Evolutionary conservation across 345 rosid species (phyloP), one percentile per base, ranked within the genome.

Genomic region (Lagerstroemia speciosa): DNA sequence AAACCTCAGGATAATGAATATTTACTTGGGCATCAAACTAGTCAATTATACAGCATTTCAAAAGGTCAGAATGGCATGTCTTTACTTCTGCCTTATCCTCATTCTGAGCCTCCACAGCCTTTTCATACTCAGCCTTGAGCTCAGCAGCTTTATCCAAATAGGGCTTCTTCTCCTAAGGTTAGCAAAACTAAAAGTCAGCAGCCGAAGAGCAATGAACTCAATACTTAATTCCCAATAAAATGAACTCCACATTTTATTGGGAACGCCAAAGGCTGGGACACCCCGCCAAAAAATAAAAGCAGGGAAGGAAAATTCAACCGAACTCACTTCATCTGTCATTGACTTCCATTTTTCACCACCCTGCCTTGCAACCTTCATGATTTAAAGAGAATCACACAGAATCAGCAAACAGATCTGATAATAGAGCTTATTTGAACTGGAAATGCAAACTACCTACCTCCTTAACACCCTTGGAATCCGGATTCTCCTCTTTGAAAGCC

Each of bases 281-380:
- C n/a, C n/a, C n/a, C n/a, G n/a, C n/a, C n/a, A n/a, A n/a, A n/a
- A n/a, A n/a, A n/a, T n/a, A 3, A n/a, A 27, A 9, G 20, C 8
- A 36, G 27, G 48, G 29, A 20, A 24, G 50, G 5, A n/a, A 31
- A 22, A 19, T 29, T 19, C 34, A 30, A 58, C 53, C 2, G 1
- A 62, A 78, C 96, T 84, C 65, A 87, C 96, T 61, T 89, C 97
- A 62, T 90, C 93, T 2, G 86, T 74, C 89, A 93, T 65, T 26
- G 89, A 84, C 76, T 78, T 85, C 98, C 97, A 87, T 74, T 82
- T 86, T 76, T 83, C 97, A 73, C 96, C 98, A 58, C 87, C 96
- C 33, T 83, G 85, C 72, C 84, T 93, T 7, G 96, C 87, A 80
- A 81, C 89, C 96, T 93, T 70, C 9, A 58, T 5, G 10, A 32